Base-by-base conservation (phyloP, 148 eudicot species). In the Amaranthus hypochondriacus region DNA sequence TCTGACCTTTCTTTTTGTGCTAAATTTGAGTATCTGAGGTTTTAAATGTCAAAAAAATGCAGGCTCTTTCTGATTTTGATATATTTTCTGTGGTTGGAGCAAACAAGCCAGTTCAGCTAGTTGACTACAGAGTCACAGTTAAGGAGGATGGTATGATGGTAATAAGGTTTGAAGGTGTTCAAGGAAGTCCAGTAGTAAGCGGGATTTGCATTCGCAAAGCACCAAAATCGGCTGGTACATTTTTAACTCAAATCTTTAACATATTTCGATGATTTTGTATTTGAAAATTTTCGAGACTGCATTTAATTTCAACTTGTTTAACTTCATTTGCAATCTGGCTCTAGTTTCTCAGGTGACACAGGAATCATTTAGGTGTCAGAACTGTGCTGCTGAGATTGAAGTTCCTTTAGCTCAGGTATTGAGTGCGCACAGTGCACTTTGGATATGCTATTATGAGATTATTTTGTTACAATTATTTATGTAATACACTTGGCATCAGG, bases 31-130 rank as follows among this genome's bases (percentile, higher is more conserved):
- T 28, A 7, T n/a, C 39, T 56, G 47, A 62, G 53, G 56, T 52
- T 18, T 49, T 48, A 42, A 71, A 9, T 49, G 61, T 63, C 48
- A 9, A 44, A 51, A 65, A 77, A 67, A 73, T 68, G 84, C 90
- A 95, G 96, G 83, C 88, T 79, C 81, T 92, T 39, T 87, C 97
- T 52, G 90, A 95, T 62, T 87, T 95, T 77, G 98, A 95, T 78
- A 87, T 95, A 61, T 95, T 84, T 84, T 82, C 96, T 52, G 80
- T 90, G 76, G 97, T 88, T 83, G 97, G 98, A 81, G 89, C 97
- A 59, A 89, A 95, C 84, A 95, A 88, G 82, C 97, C 98, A 48
- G 70, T 95, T 77, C 93, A 86, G 80, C 62, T 95, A 42, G 89
- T 95, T 76, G 90, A 83, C 78, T 82, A 85, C 47, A 86, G 92